A percentile compares a stretch with the other conserved stretches of the same genome.
Conservation (phyloP, 768 basidiomycete genomes). For the Trichaptum fuscoviolaceum region DNA sequence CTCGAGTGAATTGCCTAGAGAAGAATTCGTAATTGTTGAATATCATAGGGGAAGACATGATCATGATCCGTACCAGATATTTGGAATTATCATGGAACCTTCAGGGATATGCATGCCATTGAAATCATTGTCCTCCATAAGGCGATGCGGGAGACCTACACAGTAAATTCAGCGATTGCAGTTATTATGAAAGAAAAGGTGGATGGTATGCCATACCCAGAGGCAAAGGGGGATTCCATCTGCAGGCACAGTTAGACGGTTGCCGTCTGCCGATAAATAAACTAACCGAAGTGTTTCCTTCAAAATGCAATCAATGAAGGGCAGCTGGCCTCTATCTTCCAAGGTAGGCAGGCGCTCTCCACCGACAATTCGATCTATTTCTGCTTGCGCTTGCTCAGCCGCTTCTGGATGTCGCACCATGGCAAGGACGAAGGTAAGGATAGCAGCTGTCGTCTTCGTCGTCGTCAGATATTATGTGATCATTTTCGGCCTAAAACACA, state of each 20-base stretch:
- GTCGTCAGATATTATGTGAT: neutral
- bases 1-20: neutral
- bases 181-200: neutral
- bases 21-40: neutral
- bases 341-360: neutral
- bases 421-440: slow-evolving; percentile 31
- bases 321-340: slow-evolving; percentile 23
- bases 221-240: neutral
- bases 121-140: neutral
- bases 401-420: slow-evolving; percentile 32
- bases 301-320: slow-evolving; percentile 28
- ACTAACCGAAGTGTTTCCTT: slow-evolving; percentile 24
- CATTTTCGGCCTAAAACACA: neutral
- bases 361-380: slow-evolving; percentile 28
- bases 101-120: slow-evolving; percentile 22
- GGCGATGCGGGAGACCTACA: slow-evolving; percentile 7
- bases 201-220: neutral
- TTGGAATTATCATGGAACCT: slow-evolving; percentile 21
- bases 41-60: neutral
- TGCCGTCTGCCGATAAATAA: neutral
- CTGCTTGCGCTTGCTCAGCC: slow-evolving; percentile 25
- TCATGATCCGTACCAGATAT: slow-evolving; percentile 18
- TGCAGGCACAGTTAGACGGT: neutral
- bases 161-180: neutral
- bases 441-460: slow-evolving; percentile 28